Conservation (phyloP, 768 basidiomycete genomes). For the Flagelloscypha sp. region DNA sequence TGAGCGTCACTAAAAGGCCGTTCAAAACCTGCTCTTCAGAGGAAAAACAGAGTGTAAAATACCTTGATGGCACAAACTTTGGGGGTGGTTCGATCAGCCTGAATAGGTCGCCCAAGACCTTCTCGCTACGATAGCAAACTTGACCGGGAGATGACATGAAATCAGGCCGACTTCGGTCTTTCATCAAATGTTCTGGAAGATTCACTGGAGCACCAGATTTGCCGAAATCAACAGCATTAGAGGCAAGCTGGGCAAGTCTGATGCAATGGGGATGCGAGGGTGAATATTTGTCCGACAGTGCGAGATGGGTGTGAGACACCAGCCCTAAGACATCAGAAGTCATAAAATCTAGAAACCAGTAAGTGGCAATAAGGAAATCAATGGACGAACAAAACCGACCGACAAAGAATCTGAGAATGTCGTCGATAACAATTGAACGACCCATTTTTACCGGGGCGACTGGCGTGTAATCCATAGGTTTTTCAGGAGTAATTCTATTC, state of each 20-base stretch:
- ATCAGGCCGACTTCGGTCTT: conserved; percentile 4
- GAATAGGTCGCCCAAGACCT: conserved; percentile 12
- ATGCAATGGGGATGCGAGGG: conserved; percentile 6
- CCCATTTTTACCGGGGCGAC: conserved; percentile 4
- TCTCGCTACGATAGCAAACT: conserved; percentile 6
- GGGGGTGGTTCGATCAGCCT: conserved; percentile 12
- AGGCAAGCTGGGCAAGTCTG: conserved; percentile 9
- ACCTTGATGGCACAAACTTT: conserved; percentile 6
- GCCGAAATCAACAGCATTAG: conserved; percentile 12
- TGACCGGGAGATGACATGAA: conserved; percentile 9
- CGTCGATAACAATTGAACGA: conserved; percentile 5
- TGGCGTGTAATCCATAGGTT: conserved; percentile 11
- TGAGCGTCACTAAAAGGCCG: too few species aligned
- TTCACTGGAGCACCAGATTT: conserved; percentile 10
- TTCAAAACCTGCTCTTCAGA: too few species aligned
- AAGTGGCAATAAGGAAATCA: not conserved
- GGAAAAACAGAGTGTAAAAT: too few species aligned
- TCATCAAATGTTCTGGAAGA: conserved; percentile 1
- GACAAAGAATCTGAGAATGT: conserved; percentile 10
- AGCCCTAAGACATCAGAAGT: conserved; percentile 9
- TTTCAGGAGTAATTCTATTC: conserved; percentile 7
- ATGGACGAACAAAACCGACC: conserved; percentile 1
- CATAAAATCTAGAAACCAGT: conserved; percentile 6
- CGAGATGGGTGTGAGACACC: conserved; percentile 4
- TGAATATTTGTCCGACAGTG: conserved; percentile 7